Evolutionary conservation across 345 rosid genomes (phyloP).

Genomic region (Barbarea vulgaris): DNA sequence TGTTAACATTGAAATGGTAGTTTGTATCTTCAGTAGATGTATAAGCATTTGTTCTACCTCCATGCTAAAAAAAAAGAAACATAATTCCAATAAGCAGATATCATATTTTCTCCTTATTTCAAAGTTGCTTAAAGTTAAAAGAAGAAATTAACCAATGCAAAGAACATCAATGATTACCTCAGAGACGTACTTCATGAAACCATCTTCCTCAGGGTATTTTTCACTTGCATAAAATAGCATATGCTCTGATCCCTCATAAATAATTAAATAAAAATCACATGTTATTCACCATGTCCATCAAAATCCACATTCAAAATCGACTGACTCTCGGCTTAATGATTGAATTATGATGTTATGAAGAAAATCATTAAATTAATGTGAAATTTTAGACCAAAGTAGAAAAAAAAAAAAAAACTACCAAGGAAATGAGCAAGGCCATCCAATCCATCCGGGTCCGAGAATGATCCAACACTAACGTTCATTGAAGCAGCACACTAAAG

Average conservation of each 20-base stretch:
- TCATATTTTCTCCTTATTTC: not conserved
- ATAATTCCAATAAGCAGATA: not conserved
- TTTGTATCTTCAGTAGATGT: slow-evolving; percentile 70
- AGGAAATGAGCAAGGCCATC: slow-evolving; percentile 98
- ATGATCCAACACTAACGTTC: slow-evolving; percentile 77
- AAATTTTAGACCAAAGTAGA: too few relatives aligned
- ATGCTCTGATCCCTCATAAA: slow-evolving; percentile 54
- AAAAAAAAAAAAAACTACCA: slow-evolving; percentile 43
- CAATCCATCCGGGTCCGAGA: slow-evolving; percentile 74
- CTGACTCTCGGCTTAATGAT: too few relatives aligned
- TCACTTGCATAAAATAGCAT: slow-evolving; percentile 95
- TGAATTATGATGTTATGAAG: not conserved
- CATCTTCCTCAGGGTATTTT: slow-evolving; percentile 83
- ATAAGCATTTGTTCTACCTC: slow-evolving; percentile 81
- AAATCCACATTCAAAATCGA: slow-evolving; percentile 10
- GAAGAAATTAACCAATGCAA: not conserved
- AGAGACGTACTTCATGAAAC: slow-evolving; percentile 67
- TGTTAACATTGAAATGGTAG: slow-evolving; percentile 68
- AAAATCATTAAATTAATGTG: not conserved
- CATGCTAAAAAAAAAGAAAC: slow-evolving; percentile 59
- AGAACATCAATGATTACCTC: slow-evolving; percentile 52
- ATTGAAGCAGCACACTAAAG: slow-evolving; percentile 88
- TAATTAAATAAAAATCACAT: not conserved
- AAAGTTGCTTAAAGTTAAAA: not conserved
- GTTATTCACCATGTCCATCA: not conserved